Conservation (phyloP, 116 monocot species). For the Trichopus zeylanicus region DNA sequence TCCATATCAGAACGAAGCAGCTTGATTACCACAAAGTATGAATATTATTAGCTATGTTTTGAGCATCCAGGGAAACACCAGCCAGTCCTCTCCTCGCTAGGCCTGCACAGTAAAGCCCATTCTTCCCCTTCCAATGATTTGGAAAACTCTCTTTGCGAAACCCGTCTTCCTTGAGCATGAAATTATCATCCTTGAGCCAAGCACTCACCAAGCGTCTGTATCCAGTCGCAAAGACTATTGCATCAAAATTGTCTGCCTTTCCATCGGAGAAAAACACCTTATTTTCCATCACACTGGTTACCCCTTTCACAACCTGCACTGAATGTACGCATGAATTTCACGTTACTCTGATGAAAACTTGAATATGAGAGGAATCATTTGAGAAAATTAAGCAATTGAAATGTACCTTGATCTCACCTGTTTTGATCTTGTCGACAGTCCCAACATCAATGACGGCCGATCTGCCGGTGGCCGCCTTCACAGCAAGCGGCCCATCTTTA, state of each 20-base stretch:
- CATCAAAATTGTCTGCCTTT: conserved; percentile 1
- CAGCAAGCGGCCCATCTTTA: conserved; percentile 7
- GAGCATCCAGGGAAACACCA: conserved; percentile 41
- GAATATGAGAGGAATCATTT: neutral
- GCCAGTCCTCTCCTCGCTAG: conserved; percentile 27
- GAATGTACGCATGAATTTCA: neutral
- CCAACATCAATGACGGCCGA: conserved; percentile 26
- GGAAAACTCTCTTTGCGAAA: conserved; percentile 23
- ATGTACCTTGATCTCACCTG: conserved; percentile 4
- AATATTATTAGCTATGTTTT: conserved; percentile 30
- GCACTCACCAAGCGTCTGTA: conserved; percentile 7
- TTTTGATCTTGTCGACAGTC: conserved; percentile 10
- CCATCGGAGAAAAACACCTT: conserved; percentile 5
- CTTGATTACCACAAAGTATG: too few species aligned
- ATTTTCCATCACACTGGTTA: neutral
- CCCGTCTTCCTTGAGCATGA: conserved; percentile 24
- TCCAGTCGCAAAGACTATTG: conserved; percentile 21
- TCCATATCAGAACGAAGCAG: too few species aligned
- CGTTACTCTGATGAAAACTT: neutral
- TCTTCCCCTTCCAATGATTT: conserved; percentile 52
- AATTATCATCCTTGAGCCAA: conserved; percentile 23
- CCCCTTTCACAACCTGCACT: neutral
- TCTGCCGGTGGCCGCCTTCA: conserved; percentile 13
- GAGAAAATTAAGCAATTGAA: neutral
- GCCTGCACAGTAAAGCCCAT: conserved; percentile 41